phyloP scores from a whole-genome alignment of 495 filamentous ascomycete genomes.

The Neurospora sp. region DNA sequence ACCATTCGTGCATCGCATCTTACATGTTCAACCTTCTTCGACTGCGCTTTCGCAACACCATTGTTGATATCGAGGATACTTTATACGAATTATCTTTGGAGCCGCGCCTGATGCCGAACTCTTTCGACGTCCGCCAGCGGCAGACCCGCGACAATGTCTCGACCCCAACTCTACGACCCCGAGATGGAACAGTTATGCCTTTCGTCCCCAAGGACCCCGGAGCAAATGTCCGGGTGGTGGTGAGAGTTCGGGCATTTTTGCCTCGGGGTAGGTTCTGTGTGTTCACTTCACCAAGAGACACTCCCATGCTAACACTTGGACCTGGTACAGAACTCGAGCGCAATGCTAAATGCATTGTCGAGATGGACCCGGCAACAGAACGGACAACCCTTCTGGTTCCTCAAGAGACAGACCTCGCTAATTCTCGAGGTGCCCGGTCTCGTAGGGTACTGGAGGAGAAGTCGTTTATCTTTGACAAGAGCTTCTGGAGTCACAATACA shows the following conservation, averaged over 20 bases:
- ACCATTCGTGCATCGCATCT: background rate
- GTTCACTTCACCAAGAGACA: background rate
- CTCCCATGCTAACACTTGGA: background rate
- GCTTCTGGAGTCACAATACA: slow-evolving; percentile 85
- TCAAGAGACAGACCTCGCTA: slow-evolving; percentile 50
- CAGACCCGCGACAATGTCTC: slow-evolving; percentile 50
- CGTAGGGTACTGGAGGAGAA: slow-evolving; percentile 81
- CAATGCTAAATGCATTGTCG: slow-evolving; percentile 72
- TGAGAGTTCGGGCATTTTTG: slow-evolving; percentile 82
- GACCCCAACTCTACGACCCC: slow-evolving; percentile 60
- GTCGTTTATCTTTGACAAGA: slow-evolving; percentile 90
- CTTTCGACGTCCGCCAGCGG: slow-evolving; percentile 18
- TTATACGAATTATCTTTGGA: slow-evolving; percentile 36
- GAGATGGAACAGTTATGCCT: slow-evolving; percentile 47
- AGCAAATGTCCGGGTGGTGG: slow-evolving; percentile 91
- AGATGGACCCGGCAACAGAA: slow-evolving; percentile 80
- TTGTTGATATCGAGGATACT: slow-evolving; percentile 33
- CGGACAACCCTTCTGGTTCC: slow-evolving; percentile 69
- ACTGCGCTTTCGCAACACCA: slow-evolving; percentile 23
- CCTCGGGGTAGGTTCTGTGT: slow-evolving; percentile 56
- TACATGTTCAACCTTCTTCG: slow-evolving; percentile 30
- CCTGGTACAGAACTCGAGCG: slow-evolving; percentile 59
- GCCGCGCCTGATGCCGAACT: slow-evolving; percentile 35
- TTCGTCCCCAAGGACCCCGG: slow-evolving; percentile 45
- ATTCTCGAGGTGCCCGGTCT: slow-evolving; percentile 48